A percentile compares a stretch with the other conserved stretches of the same genome.
Conservation (phyloP, 2,329 filamentous ascomycete genomes). For the Fusarium protoensiforme region DNA sequence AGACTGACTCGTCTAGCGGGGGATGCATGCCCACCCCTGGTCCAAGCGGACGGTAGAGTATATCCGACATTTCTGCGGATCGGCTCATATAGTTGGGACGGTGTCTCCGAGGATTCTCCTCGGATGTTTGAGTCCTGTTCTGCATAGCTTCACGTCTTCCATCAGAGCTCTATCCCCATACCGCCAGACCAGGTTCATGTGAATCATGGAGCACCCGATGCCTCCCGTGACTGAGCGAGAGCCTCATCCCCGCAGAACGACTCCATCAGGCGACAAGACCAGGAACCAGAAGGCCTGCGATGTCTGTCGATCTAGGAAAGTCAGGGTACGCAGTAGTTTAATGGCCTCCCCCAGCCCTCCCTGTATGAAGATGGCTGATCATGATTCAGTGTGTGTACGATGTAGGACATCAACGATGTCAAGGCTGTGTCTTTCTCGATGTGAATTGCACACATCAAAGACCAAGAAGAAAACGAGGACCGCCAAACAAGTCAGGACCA, state of each 20-base stretch:
- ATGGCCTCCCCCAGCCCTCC: neutral
- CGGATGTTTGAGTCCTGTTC: neutral
- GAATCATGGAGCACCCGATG: constrained; percentile 4
- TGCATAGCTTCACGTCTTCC: neutral
- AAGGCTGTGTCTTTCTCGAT: constrained; percentile 31
- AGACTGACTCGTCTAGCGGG: neutral
- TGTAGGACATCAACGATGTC: constrained; percentile 9
- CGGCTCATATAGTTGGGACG: neutral
- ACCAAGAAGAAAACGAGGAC: constrained; percentile 36
- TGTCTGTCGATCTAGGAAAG: constrained; percentile 38
- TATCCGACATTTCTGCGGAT: constrained; percentile 40
- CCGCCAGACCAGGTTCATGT: neutral
- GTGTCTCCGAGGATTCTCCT: constrained; percentile 40
- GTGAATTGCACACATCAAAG: constrained; percentile 33
- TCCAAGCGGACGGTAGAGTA: neutral
- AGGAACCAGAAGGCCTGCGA: constrained; percentile 40
- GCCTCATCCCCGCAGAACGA: neutral
- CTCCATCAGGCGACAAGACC: neutral
- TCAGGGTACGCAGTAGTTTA: constrained; percentile 21
- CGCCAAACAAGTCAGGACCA: constrained; percentile 29
- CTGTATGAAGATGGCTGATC: neutral
- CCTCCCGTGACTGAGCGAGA: neutral
- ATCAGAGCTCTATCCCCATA: neutral
- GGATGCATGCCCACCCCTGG: neutral
- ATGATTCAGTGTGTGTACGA: constrained; percentile 31